phyloP scores from a whole-genome alignment of 2,329 filamentous ascomycete genomes.

The Zymoseptoria ardabiliae region DNA sequence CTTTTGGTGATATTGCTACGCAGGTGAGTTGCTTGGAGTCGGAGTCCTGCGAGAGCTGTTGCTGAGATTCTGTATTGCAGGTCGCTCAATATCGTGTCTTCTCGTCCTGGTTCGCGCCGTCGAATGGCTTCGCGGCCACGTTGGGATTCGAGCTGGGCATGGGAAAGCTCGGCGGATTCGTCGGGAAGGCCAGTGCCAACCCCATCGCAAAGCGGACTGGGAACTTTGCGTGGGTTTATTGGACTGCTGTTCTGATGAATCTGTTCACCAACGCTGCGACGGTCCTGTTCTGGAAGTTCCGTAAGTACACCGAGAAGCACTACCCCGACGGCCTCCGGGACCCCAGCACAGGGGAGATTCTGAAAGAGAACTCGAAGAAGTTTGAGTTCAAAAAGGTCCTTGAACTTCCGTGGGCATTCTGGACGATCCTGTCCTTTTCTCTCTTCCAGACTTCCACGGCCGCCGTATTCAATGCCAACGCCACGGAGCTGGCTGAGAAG shows the following conservation, averaged over 20 bases:
- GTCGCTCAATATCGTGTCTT: constrained; percentile 60
- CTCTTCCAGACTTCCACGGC: constrained; percentile 54
- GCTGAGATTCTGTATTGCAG: background rate
- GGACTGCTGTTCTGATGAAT: constrained; percentile 57
- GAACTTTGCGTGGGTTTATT: constrained; percentile 56
- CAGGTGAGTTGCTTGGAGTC: constrained; percentile 29
- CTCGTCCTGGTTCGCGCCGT: constrained; percentile 57
- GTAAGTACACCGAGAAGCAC: constrained; percentile 41
- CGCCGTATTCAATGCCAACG: constrained; percentile 49
- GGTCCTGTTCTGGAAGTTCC: constrained; percentile 50
- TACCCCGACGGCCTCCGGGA: constrained; percentile 43
- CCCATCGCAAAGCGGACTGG: constrained; percentile 52
- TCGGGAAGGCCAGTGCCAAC: constrained; percentile 54
- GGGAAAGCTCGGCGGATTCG: constrained; percentile 55
- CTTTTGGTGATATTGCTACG: constrained; percentile 56
- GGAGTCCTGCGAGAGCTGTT: background rate
- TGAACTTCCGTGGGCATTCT: constrained; percentile 53
- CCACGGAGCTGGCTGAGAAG: constrained; percentile 54
- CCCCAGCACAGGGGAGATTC: constrained; percentile 50
- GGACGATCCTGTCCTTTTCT: constrained; percentile 49
- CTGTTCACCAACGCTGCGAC: constrained; percentile 54
- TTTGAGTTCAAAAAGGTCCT: constrained; percentile 51
- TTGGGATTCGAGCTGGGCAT: constrained; percentile 54
- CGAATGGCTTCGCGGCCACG: constrained; percentile 55
- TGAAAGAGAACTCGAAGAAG: constrained; percentile 54